Evolutionary conservation across 2,329 filamentous ascomycete genomes (phyloP).

Genomic region (Colletotrichum sansevieriae): DNA sequence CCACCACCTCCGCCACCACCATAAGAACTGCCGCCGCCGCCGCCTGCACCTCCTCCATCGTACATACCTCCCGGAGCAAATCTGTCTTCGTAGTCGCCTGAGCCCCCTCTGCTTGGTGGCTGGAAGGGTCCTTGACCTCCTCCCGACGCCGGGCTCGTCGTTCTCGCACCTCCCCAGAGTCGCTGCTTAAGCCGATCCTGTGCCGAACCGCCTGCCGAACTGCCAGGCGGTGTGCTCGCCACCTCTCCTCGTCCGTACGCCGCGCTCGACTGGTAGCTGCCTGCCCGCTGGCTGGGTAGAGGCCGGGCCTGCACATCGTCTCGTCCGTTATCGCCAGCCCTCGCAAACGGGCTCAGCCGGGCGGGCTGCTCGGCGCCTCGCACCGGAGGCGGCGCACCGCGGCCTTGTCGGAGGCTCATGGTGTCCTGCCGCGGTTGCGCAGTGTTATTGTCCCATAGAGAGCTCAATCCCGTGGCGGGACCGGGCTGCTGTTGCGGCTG

Average conservation of each 20-base stretch:
- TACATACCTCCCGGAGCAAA: slow-evolving; percentile 62
- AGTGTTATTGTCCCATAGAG: slow-evolving; percentile 66
- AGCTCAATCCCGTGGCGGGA: slow-evolving; percentile 60
- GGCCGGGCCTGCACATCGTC: slow-evolving; percentile 65
- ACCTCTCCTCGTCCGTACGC: slow-evolving; percentile 46
- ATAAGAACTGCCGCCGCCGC: slow-evolving; percentile 55
- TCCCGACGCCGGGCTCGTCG: slow-evolving; percentile 64
- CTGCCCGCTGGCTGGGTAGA: slow-evolving; percentile 78
- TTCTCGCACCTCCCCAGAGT: slow-evolving; percentile 74
- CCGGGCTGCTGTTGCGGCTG: slow-evolving; percentile 50
- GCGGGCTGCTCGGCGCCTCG: slow-evolving; percentile 44
- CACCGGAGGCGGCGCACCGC: slow-evolving; percentile 50
- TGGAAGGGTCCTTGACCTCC: slow-evolving; percentile 60
- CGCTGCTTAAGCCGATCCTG: slow-evolving; percentile 87
- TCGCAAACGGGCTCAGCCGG: slow-evolving; percentile 51
- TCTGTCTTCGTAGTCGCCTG: slow-evolving; percentile 58
- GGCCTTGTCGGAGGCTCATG: slow-evolving; percentile 61
- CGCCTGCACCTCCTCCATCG: slow-evolving; percentile 51
- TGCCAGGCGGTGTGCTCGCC: slow-evolving; percentile 50
- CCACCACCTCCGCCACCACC: slow-evolving; percentile 53
- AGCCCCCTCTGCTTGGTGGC: slow-evolving; percentile 54
- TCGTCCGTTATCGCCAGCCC: slow-evolving; percentile 45
- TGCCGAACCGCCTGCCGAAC: slow-evolving; percentile 65
- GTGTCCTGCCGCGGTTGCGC: slow-evolving; percentile 52
- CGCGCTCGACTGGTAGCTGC: slow-evolving; percentile 76